Conservation (phyloP, 257 asterid species). For the Parsonsia alboflavescens region DNA sequence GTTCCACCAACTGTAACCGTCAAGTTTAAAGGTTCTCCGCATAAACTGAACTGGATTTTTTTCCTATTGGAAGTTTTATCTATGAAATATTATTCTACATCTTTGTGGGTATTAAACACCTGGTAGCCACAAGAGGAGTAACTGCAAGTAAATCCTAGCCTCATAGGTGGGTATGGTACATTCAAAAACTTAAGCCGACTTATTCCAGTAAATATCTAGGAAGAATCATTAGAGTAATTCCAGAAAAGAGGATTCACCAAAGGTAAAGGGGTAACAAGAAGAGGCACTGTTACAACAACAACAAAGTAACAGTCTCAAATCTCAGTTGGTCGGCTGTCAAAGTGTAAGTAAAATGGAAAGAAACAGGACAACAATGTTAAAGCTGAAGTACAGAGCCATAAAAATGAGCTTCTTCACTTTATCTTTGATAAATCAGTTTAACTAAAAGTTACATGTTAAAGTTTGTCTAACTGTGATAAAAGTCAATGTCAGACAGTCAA, state of each 20-base stretch:
- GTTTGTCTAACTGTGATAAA: slow-evolving; percentile 34
- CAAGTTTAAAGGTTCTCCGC: neutral
- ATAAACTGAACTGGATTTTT: neutral
- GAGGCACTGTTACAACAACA: neutral
- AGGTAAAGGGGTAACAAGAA: neutral
- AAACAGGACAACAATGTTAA: slow-evolving; percentile 17
- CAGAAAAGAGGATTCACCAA: neutral
- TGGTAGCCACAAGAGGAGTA: neutral
- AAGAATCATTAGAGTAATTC: no score
- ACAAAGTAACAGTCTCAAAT: neutral
- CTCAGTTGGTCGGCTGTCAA: neutral
- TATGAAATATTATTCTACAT: neutral
- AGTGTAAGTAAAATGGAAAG: neutral
- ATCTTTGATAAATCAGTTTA: neutral
- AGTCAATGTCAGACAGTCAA: slow-evolving; percentile 42
- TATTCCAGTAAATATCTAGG: no score
- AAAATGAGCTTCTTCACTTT: neutral
- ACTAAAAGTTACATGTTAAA: slow-evolving; percentile 2
- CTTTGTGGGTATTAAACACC: neutral
- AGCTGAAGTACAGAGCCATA: slow-evolving; percentile 7
- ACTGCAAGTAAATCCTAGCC: neutral
- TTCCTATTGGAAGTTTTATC: no score
- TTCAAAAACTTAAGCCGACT: neutral
- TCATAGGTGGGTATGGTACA: neutral
- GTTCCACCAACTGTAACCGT: neutral